phyloP scores from a whole-genome alignment of 768 basidiomycete species.

The Rhodocollybia butyracea region DNA sequence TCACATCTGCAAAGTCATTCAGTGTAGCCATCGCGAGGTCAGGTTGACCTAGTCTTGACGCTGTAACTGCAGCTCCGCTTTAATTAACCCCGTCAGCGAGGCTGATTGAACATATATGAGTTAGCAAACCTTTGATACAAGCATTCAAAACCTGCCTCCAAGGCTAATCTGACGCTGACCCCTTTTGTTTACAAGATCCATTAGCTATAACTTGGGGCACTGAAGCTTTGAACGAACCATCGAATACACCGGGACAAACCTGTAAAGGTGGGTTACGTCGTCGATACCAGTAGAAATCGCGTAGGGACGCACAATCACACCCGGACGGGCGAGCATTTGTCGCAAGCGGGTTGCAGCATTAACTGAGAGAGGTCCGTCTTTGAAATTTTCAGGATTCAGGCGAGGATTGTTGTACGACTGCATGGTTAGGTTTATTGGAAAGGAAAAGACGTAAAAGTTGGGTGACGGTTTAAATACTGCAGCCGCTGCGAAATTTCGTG shows the following conservation, averaged over 20 bases:
- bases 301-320: conserved; percentile 46
- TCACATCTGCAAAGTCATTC: conserved; percentile 45
- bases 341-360: conserved; percentile 50
- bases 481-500: too few relatives aligned
- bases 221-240: too few relatives aligned
- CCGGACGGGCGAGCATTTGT: conserved; percentile 42
- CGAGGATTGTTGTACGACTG: conserved; percentile 43
- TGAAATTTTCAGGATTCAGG: conserved; percentile 47
- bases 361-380: conserved; percentile 47
- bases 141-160: conserved; percentile 48
- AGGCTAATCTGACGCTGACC: conserved; percentile 48
- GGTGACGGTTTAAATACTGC: conserved; percentile 4
- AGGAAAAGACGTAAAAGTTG: background rate
- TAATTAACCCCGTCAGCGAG: background rate
- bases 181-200: too few relatives aligned
- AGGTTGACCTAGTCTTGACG: conserved; percentile 51
- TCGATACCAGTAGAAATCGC: conserved; percentile 3
- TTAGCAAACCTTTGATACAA: conserved; percentile 46
- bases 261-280: background rate
- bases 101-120: background rate
- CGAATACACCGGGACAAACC: conserved; percentile 38
- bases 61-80: conserved; percentile 48
- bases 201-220: too few relatives aligned
- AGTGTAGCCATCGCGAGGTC: conserved; percentile 54
- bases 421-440: conserved; percentile 7